Percentiles rank a stretch among this genome's conserved stretches.
Conservation (phyloP, 345 rosid genomes). For the Populus tremula region DNA sequence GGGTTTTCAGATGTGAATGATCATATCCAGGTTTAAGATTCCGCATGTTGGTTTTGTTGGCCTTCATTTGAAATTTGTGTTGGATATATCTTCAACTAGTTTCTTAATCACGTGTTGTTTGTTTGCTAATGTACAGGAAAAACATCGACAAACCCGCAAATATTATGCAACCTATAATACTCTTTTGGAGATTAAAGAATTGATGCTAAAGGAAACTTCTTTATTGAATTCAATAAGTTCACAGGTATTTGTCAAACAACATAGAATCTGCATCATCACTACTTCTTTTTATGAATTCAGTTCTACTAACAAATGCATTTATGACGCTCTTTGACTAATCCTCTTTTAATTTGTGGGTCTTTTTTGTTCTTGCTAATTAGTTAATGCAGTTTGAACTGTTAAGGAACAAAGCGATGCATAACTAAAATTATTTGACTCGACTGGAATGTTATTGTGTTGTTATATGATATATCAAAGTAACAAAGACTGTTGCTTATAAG, state of each 20-base stretch:
- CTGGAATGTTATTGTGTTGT: neutral
- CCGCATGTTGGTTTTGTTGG: neutral
- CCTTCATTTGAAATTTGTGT: neutral
- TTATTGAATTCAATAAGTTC: conserved; percentile 74
- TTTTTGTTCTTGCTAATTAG: neutral
- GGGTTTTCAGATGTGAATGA: conserved; percentile 70
- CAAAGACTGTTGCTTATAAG: neutral
- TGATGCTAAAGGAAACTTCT: conserved; percentile 83
- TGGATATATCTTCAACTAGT: neutral
- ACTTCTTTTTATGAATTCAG: neutral
- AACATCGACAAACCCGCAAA: conserved; percentile 70
- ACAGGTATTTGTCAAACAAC: conserved; percentile 45
- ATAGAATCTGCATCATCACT: conserved; percentile 1
- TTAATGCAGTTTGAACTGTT: too few relatives aligned
- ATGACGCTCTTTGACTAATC: neutral
- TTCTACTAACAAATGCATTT: neutral
- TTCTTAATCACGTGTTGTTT: conserved; percentile 5
- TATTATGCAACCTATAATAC: conserved; percentile 79
- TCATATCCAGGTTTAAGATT: conserved; percentile 60
- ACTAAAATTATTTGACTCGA: neutral
- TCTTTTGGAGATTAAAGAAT: conserved; percentile 75
- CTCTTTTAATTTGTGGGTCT: neutral
- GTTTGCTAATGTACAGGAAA: conserved; percentile 49
- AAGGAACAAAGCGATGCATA: neutral
- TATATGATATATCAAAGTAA: neutral